Evolutionary conservation across 148 eudicot genomes (phyloP), one percentile per base, ranked within the genome.

Genomic region (Drosera capensis): DNA sequence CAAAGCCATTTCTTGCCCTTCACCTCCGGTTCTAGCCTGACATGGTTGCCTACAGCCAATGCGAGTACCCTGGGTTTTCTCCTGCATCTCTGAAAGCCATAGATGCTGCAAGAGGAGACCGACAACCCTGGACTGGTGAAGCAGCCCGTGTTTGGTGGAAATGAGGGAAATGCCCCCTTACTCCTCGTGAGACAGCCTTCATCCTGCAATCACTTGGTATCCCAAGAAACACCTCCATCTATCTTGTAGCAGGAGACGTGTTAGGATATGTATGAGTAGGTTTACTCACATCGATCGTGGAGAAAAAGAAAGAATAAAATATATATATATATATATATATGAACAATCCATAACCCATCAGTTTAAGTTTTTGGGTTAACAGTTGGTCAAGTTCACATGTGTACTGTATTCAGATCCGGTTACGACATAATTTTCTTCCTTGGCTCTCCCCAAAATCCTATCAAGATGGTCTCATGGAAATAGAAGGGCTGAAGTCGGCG

Each of bases 21-120:
- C 99, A 92, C 68, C 94, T 92, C 13, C 78, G 94, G 18, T 85
- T 92, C 68, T 95, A 92, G 60, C 95, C 95, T 17, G 99, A 85
- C 69, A 92, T 81, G 99, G 99, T 85, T 31, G 95, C 95, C 39
- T 85, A 92, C 45, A 92, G 99, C 63, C 99, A 85, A 51, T 85
- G 95, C 36, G 76, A 76, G 48, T 92, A 85, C 50, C 23, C 61
- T 2, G 71, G 68, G 8, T 77, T 85, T 24, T 71, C 95, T 40
- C 55, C 67, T 14, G 29, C 70, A 40, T 85, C 95, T 22, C 46
- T 62, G 64, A 50, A 79, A 71, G 86, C 86, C 38, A 74, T 92
- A 43, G 90, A 85, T 3, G 73, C 86, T 38, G 73, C 78, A 36
- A 73, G 75, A 14, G 93, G 62, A 29, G 90, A 85, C 26, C 59